Base-by-base conservation (phyloP, 331 rosid species). In the Malus hybrid region DNA sequence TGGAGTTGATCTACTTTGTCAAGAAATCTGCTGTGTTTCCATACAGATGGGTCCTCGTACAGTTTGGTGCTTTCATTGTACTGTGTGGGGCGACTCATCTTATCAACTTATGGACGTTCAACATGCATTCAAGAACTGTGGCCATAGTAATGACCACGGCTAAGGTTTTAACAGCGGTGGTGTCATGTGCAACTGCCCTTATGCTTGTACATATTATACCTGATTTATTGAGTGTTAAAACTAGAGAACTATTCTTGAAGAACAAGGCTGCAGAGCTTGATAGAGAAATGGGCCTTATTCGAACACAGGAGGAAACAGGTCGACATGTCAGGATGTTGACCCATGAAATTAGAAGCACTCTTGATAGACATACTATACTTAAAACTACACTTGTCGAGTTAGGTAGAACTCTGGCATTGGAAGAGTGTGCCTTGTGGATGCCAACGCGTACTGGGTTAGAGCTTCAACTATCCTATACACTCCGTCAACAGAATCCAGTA, bases 201-300 rank as follows among this genome's bases (percentile, higher is more conserved):
- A 90, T 90, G 96, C 99, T 94, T 85, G 96, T 94, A 70, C 97
- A 92, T 81, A 90, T 94, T 61, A 94, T 94, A 80, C 99, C 99
- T 20, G 97, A 94, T 84, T 84, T 94, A 67, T 81, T 94, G 81
- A 94, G 97, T 78, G 99, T 90, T 70, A 92, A 94, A 83, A 94
- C 96, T 36, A 82, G 97, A 74, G 99, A 94, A 71, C 80, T 88
- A 39, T 87, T 94, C 78, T 83, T 94, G 89, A 94, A 94, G 85
- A 94, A 90, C 79, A 94, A 94, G 90, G 97, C 97, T 29, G 97
- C 96, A 0, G 96, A 92, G 81, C 97, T 94, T 42, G 99, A 94
- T 86, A 88, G 93, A 80, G 99, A 94, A 86, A 89, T 91, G 96
- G 97, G 99, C 55, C 82, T 90, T 83, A 94, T 94, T 77, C 97